phyloP scores from a whole-genome alignment of 768 basidiomycete genomes.

The Lentinus tigrinus region DNA sequence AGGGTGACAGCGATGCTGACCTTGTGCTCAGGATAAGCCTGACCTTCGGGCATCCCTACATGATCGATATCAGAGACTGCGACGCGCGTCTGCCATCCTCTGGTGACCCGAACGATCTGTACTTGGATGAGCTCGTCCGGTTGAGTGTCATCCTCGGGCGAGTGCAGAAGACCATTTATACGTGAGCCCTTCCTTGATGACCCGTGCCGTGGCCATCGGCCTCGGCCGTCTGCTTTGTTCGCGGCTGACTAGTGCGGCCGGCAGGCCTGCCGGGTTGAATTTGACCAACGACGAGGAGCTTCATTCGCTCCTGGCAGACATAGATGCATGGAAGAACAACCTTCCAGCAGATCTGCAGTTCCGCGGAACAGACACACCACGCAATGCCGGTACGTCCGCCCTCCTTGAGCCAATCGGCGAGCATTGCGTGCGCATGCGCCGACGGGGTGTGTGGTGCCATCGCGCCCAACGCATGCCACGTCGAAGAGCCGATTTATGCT shows the following conservation, averaged over 20 bases:
- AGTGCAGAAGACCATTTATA: slow-evolving; percentile 92
- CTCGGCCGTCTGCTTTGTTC: slow-evolving; percentile 2
- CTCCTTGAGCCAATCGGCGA: not conserved
- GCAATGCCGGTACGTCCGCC: slow-evolving; percentile 57
- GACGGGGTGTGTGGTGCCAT: not conserved
- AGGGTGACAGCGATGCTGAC: not conserved
- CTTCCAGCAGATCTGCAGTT: slow-evolving; percentile 81
- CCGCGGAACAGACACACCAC: slow-evolving; percentile 64
- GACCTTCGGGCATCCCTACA: slow-evolving; percentile 89
- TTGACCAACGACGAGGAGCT: slow-evolving; percentile 83
- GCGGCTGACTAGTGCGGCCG: slow-evolving; percentile 13
- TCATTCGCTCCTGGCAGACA: slow-evolving; percentile 57
- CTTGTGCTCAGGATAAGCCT: slow-evolving; percentile 66
- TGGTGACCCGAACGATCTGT: slow-evolving; percentile 73
- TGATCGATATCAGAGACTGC: slow-evolving; percentile 97
- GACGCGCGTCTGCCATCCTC: slow-evolving; percentile 91
- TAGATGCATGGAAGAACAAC: slow-evolving; percentile 74
- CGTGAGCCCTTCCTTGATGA: slow-evolving; percentile 39
- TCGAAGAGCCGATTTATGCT: not conserved
- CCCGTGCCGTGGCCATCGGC: slow-evolving; percentile 12
- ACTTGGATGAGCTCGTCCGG: slow-evolving; percentile 89
- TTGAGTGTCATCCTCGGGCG: slow-evolving; percentile 89
- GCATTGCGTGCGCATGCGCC: not conserved
- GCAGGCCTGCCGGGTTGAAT: slow-evolving; percentile 83
- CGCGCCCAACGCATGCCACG: not conserved